These are phyloP conservation scores for Auricularia sp. DNA, from an alignment of 768 basidiomycete genomes.

Conservation along the genomic window DNA sequence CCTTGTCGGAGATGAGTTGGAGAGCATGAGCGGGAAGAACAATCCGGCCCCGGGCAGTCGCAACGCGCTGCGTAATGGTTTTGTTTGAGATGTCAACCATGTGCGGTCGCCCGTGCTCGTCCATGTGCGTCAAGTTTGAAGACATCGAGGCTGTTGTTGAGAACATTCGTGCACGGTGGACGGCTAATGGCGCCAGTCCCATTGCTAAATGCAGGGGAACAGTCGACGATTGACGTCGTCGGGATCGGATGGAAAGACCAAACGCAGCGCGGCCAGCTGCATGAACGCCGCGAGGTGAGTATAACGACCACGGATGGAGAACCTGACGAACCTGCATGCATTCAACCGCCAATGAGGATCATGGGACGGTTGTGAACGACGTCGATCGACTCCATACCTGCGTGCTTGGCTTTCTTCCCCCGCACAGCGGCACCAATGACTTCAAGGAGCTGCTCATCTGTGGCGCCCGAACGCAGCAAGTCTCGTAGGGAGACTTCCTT, in stretches of 20 bases:
- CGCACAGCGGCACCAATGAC: slow-evolving; percentile 56
- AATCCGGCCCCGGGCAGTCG: slow-evolving; percentile 70
- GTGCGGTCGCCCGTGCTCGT: slow-evolving; percentile 53
- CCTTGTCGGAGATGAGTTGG: slow-evolving; percentile 39
- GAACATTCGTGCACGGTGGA: neutral
- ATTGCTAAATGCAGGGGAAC: no score
- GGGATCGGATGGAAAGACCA: no score
- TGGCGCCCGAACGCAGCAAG: slow-evolving; percentile 52
- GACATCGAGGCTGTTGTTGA: neutral
- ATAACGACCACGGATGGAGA: neutral
- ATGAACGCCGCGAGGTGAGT: no score
- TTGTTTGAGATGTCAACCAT: slow-evolving; percentile 83
- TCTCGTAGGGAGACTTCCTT: slow-evolving; percentile 78
- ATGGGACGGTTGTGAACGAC: slow-evolving; percentile 73
- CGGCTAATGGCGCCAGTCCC: no score
- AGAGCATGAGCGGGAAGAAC: slow-evolving; percentile 57
- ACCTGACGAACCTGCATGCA: slow-evolving; percentile 17
- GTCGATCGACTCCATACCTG: slow-evolving; percentile 74
- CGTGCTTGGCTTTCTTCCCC: slow-evolving; percentile 73
- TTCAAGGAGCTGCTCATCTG: slow-evolving; percentile 50
- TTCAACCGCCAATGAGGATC: slow-evolving; percentile 92
- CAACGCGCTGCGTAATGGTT: slow-evolving; percentile 46
- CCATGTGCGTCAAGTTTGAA: slow-evolving; percentile 44
- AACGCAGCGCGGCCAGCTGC: no score
- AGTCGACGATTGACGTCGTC: no score